Percentiles rank a stretch among this genome's conserved stretches.
These are phyloP conservation scores for Kitagawia praeruptora DNA, from an alignment of 129 eudicot genomes.

Conservation along the genomic window DNA sequence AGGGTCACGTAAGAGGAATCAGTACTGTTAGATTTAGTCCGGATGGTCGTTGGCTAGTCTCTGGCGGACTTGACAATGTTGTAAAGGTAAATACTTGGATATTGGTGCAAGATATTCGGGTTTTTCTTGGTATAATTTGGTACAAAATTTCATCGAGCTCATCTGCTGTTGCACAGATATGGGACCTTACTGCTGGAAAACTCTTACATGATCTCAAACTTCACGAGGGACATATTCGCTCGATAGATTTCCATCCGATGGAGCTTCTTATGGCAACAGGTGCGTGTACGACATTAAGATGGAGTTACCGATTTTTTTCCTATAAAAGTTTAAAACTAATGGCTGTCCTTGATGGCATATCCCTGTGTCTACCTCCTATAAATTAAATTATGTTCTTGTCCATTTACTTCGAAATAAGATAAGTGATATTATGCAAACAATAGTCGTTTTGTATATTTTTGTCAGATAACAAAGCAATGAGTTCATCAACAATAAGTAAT, in stretches of 20 bases:
- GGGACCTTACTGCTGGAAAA: conserved; percentile 98
- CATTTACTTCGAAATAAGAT: neutral
- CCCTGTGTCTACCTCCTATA: neutral
- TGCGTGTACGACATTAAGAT: conserved; percentile 15
- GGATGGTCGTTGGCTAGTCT: conserved; percentile 97
- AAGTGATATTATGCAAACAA: neutral
- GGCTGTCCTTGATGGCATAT: neutral
- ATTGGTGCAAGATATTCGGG: neutral
- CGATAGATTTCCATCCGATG: conserved; percentile 84
- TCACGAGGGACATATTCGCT: conserved; percentile 81
- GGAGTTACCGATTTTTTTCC: neutral
- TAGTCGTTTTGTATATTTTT: neutral
- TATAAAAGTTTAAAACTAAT: neutral
- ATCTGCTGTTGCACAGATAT: conserved; percentile 39
- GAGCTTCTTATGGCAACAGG: conserved; percentile 96
- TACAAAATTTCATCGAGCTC: neutral
- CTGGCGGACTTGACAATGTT: conserved; percentile 87
- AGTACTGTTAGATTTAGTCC: conserved; percentile 79
- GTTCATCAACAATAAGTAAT: neutral
- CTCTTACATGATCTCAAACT: conserved; percentile 79
- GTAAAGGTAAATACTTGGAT: conserved; percentile 59
- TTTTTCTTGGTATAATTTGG: neutral
- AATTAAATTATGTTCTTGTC: neutral
- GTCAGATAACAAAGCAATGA: neutral
- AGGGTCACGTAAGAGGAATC: conserved; percentile 79